These are phyloP conservation scores for Malus domestica DNA, from an alignment of 306 rosid species.

Conservation along the genomic window DNA sequence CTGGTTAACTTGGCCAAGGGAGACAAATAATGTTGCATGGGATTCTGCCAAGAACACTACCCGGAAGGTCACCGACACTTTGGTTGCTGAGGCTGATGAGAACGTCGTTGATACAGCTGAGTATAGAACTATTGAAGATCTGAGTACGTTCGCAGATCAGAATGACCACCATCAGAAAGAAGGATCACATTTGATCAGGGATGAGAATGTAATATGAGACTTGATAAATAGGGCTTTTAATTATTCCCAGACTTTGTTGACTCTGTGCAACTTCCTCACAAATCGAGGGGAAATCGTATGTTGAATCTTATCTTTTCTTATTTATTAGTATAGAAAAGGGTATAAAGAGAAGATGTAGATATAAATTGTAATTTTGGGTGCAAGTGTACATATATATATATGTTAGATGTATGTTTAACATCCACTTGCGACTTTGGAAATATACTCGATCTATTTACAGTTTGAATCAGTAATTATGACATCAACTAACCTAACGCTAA, in stretches of 20 bases:
- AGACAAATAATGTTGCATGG: slow-evolving; percentile 51
- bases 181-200: neutral
- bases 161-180: neutral
- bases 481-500: too few relatives aligned
- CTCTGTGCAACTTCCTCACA: neutral
- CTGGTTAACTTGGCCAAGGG: slow-evolving; percentile 25
- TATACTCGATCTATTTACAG: too few relatives aligned
- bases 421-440: too few relatives aligned
- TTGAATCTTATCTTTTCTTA: neutral
- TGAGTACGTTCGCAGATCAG: neutral
- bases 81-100: slow-evolving; percentile 49
- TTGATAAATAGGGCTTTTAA: neutral
- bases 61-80: slow-evolving; percentile 24
- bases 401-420: too few relatives aligned
- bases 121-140: slow-evolving; percentile 41
- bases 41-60: slow-evolving; percentile 32
- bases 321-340: neutral
- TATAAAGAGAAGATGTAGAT: neutral
- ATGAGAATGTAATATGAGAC: neutral
- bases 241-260: neutral
- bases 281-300: neutral
- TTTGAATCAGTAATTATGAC: too few relatives aligned
- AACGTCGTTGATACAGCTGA: slow-evolving; percentile 56
- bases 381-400: too few relatives aligned
- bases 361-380: neutral